These are phyloP conservation scores for Tuber melanosporum DNA, from an alignment of 495 filamentous ascomycete genomes.

Conservation along the genomic window DNA sequence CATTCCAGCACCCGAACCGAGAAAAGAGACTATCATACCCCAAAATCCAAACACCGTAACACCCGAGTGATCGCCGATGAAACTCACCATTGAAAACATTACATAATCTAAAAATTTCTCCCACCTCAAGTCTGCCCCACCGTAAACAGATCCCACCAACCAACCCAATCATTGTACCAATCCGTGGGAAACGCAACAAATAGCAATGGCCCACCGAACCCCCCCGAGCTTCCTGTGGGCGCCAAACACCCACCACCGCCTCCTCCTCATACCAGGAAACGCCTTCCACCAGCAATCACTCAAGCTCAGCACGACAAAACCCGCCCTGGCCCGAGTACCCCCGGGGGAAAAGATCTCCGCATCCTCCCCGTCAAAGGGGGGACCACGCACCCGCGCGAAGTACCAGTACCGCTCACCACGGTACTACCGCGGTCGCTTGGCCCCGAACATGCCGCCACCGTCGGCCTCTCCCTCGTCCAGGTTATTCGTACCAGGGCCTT, in stretches of 20 bases:
- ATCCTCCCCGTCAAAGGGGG: conserved; percentile 27
- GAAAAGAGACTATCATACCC: not conserved
- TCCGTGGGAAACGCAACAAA: not conserved
- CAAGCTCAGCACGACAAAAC: conserved; percentile 4
- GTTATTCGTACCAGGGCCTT: conserved; percentile 85
- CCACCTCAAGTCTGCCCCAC: not conserved
- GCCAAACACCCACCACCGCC: conserved; percentile 7
- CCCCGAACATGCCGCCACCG: conserved; percentile 79
- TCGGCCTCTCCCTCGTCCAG: conserved; percentile 80
- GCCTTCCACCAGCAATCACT: conserved; percentile 10
- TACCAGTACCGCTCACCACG: conserved; percentile 90
- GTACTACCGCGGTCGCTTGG: conserved; percentile 86
- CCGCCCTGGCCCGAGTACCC: conserved; percentile 11
- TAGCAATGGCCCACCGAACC: conserved; percentile 24
- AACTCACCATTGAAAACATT: not conserved
- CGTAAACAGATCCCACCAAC: not conserved
- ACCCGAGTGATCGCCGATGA: not conserved
- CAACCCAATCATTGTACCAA: not conserved
- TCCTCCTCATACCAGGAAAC: conserved; percentile 4
- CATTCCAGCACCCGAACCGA: not conserved
- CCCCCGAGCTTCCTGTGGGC: conserved; percentile 7
- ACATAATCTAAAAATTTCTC: conserved; percentile 1
- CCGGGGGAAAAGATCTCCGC: conserved; percentile 25
- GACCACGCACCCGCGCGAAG: conserved; percentile 18
- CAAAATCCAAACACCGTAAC: not conserved